These are phyloP conservation scores for Penstemon newberryi DNA, from an alignment of 257 asterid genomes.

Conservation along the genomic window DNA sequence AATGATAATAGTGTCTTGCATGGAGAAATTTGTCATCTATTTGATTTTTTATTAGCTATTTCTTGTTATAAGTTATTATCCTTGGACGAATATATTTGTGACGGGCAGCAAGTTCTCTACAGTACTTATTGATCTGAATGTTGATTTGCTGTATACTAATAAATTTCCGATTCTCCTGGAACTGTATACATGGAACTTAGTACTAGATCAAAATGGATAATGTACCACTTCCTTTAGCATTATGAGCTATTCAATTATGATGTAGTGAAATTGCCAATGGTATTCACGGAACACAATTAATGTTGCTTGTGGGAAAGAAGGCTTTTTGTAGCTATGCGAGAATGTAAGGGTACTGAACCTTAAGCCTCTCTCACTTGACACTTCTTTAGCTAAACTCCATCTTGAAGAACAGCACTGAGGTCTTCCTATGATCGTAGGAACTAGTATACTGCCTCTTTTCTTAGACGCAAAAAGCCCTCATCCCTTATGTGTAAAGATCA, in stretches of 20 bases:
- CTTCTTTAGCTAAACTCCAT: neutral
- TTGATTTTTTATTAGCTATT: neutral
- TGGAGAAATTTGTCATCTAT: neutral
- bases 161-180: neutral
- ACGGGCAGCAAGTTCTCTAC: constrained; percentile 18
- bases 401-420: neutral
- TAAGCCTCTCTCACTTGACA: neutral
- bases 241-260: neutral
- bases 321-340: neutral
- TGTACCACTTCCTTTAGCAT: constrained; percentile 2
- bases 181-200: neutral
- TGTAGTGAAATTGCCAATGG: neutral
- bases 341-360: neutral
- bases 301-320: constrained; percentile 1
- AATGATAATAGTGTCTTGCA: neutral
- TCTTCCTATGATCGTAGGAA: neutral
- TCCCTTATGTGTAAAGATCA: neutral
- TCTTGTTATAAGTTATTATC: neutral
- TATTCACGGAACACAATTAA: neutral
- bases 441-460: neutral
- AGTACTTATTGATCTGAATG: neutral
- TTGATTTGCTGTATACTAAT: neutral
- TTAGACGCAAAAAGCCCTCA: neutral
- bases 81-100: constrained; percentile 13
- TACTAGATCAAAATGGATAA: constrained; percentile 11